Percentiles rank a stretch among this genome's conserved stretches.
phyloP scores from a whole-genome alignment of 2,329 filamentous ascomycete genomes.

The Dendrostoma leiphaemia region DNA sequence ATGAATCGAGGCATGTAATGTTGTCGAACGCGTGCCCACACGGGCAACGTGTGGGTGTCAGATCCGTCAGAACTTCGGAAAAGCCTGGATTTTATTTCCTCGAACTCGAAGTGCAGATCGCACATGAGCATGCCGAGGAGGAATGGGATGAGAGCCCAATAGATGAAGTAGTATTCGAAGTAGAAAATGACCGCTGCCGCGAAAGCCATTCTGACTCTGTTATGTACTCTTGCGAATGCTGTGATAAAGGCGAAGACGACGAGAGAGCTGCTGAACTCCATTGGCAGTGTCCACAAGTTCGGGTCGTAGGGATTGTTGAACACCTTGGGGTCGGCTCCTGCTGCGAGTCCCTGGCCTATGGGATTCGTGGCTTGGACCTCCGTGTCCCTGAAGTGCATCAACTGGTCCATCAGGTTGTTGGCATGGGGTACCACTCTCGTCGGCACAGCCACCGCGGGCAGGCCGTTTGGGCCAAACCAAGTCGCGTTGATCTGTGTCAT shows the following conservation, averaged over 20 bases:
- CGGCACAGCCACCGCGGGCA: conserved; percentile 21
- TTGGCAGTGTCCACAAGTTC: conserved; percentile 35
- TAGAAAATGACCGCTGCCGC: conserved; percentile 22
- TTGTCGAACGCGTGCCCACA: conserved; percentile 5
- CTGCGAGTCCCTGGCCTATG: conserved; percentile 14
- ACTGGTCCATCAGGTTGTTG: conserved; percentile 20
- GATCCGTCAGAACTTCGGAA: not conserved
- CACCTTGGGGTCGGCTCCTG: not conserved
- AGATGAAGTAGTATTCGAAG: conserved; percentile 23
- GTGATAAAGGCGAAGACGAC: conserved; percentile 32
- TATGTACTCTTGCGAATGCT: conserved; percentile 26
- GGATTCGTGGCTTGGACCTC: conserved; percentile 20
- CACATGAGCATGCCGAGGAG: conserved; percentile 31
- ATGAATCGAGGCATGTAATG: not conserved
- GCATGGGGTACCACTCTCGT: conserved; percentile 20
- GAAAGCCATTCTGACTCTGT: conserved; percentile 22
- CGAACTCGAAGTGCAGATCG: conserved; percentile 26
- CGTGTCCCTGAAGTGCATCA: conserved; percentile 18
- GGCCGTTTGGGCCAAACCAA: conserved; percentile 18
- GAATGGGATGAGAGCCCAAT: conserved; percentile 30
- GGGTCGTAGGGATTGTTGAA: conserved; percentile 27
- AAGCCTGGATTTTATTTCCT: conserved; percentile 11
- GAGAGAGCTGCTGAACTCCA: conserved; percentile 36
- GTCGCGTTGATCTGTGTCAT: conserved; percentile 17
- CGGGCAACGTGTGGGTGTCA: not conserved